These are phyloP conservation scores for Chrysoporthe austroafricana DNA, from an alignment of 2,329 filamentous ascomycete species.

Conservation along the genomic window DNA sequence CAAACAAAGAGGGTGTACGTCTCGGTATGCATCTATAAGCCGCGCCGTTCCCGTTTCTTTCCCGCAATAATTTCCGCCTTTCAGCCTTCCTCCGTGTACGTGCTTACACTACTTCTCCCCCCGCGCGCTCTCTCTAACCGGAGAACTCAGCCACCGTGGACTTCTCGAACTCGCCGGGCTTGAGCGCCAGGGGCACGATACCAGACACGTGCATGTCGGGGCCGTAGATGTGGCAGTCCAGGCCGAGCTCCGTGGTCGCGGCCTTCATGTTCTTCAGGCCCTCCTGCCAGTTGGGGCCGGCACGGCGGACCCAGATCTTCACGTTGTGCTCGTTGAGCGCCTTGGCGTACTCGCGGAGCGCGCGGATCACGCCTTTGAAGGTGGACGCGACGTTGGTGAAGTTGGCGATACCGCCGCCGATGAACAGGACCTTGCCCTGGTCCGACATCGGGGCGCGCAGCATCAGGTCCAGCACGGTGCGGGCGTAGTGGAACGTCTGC, in stretches of 20 bases:
- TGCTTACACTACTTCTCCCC: background rate
- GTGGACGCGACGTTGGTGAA: slow-evolving; percentile 99
- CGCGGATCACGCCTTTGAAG: slow-evolving; percentile 99
- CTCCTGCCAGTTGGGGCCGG: slow-evolving; percentile 99
- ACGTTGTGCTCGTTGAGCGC: slow-evolving; percentile 94
- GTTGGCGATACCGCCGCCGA: slow-evolving; percentile 99
- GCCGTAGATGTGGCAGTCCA: slow-evolving; percentile 68
- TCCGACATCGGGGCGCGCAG: slow-evolving; percentile 82
- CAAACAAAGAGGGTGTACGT: background rate
- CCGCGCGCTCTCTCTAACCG: slow-evolving; percentile 40
- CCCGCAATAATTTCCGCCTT: slow-evolving; percentile 22
- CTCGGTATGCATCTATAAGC: slow-evolving; percentile 28
- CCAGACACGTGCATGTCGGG: slow-evolving; percentile 95
- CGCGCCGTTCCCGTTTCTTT: slow-evolving; percentile 3
- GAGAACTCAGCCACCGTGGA: slow-evolving; percentile 65
- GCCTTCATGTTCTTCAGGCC: slow-evolving; percentile 99
- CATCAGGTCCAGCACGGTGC: slow-evolving; percentile 96
- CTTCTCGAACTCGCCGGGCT: slow-evolving; percentile 66
- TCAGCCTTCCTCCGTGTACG: slow-evolving; percentile 20
- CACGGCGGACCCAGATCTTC: slow-evolving; percentile 90
- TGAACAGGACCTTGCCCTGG: slow-evolving; percentile 98
- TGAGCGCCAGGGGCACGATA: slow-evolving; percentile 89
- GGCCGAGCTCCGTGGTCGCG: slow-evolving; percentile 88
- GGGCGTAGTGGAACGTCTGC: slow-evolving; percentile 98
- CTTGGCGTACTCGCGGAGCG: slow-evolving; percentile 85